phyloP scores from a whole-genome alignment of 768 basidiomycete species.

The Suillus ampliporus region DNA sequence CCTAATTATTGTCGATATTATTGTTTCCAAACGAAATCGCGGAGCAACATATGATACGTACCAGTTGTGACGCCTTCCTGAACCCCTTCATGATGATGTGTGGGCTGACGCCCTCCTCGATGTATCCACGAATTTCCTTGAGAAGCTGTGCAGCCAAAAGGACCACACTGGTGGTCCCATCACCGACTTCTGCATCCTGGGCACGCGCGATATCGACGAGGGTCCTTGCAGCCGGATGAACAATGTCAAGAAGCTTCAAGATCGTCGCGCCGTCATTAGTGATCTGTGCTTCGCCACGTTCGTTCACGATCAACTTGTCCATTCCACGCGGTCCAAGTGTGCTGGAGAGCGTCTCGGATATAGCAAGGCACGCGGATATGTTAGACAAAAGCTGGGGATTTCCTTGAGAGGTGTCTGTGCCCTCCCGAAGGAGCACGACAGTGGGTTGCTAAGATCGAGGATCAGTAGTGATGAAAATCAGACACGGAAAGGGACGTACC shows the following conservation, averaged over 20 bases:
- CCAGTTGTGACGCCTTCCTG: conserved; percentile 84
- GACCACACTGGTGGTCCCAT: conserved; percentile 97
- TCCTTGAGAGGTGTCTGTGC: conserved; percentile 96
- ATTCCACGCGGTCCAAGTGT: conserved; percentile 99
- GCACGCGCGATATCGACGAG: conserved; percentile 98
- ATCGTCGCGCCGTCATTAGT: conserved; percentile 99
- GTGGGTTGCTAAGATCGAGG: conserved; percentile 82
- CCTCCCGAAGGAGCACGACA: conserved; percentile 94
- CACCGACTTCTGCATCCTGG: conserved; percentile 98
- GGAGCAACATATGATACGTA: conserved; percentile 36
- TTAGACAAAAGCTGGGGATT: conserved; percentile 92
- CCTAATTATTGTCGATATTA: conserved; percentile 49
- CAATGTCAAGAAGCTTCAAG: conserved; percentile 94
- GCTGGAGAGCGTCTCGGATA: conserved; percentile 88
- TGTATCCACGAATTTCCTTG: conserved; percentile 88
- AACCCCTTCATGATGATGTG: conserved; percentile 99
- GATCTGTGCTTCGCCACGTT: conserved; percentile 95
- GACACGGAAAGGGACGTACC: conserved; percentile 46
- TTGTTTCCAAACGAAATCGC: conserved; percentile 17
- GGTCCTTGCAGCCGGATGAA: conserved; percentile 98
- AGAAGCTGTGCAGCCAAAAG: conserved; percentile 92
- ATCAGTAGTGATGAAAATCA: conserved; percentile 9
- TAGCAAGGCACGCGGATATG: conserved; percentile 94
- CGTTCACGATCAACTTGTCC: conserved; percentile 97
- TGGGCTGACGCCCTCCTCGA: conserved; percentile 97